These are phyloP conservation scores for Mycena metata DNA, from an alignment of 768 basidiomycete species.

Conservation along the genomic window DNA sequence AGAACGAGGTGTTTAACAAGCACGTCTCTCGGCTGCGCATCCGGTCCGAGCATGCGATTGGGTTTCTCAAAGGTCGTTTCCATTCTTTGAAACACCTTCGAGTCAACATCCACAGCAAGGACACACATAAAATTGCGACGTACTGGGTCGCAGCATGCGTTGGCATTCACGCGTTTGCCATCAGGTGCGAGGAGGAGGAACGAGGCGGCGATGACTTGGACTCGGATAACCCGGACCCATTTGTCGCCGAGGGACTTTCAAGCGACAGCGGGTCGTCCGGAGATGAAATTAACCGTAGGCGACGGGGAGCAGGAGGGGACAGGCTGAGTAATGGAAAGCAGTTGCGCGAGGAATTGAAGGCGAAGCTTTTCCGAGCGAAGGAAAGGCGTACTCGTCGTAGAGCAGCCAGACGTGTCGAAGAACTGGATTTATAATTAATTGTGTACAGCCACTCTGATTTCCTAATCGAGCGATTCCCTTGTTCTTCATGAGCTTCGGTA, in stretches of 20 bases:
- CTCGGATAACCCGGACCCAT: constrained; percentile 19
- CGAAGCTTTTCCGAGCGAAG: constrained; percentile 7
- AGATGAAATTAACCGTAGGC: neutral
- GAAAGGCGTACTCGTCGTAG: neutral
- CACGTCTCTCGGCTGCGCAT: constrained; percentile 22
- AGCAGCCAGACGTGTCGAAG: neutral
- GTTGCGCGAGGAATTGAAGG: constrained; percentile 21
- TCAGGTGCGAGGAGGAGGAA: constrained; percentile 40
- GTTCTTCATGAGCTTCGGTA: too few relatives aligned
- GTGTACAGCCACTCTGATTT: too few relatives aligned
- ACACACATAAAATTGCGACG: constrained; percentile 41
- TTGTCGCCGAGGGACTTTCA: constrained; percentile 20
- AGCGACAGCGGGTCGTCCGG: neutral
- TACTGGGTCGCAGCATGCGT: constrained; percentile 47
- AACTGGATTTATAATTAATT: neutral
- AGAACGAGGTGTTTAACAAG: too few relatives aligned
- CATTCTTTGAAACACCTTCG: constrained; percentile 28
- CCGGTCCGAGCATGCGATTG: constrained; percentile 24
- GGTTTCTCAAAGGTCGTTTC: constrained; percentile 25
- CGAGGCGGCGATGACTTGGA: constrained; percentile 14
- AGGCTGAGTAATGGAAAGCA: constrained; percentile 3
- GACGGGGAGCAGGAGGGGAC: neutral
- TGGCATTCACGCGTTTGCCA: constrained; percentile 41
- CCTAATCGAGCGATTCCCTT: too few relatives aligned
- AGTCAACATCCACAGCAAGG: constrained; percentile 8